phyloP scores from a whole-genome alignment of 1,284 basidiomycete species.

The Sanghuangporus sanghuang region DNA sequence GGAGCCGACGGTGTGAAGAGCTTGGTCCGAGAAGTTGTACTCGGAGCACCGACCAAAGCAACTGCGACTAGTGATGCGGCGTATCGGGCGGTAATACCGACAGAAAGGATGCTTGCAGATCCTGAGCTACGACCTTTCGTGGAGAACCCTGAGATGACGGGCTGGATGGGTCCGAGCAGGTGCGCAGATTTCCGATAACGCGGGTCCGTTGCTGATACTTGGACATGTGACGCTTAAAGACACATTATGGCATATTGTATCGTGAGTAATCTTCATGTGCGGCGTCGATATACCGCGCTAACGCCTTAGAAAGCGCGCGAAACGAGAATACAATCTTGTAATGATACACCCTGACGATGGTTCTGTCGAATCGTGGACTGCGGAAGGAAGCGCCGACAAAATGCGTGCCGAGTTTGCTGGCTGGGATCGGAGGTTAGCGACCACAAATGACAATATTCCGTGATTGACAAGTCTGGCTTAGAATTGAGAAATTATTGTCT shows the following conservation, averaged over 20 bases:
- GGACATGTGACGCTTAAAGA: neutral
- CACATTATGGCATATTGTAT: slow-evolving; percentile 12
- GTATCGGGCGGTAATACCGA: slow-evolving; percentile 44
- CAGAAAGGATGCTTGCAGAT: slow-evolving; percentile 40
- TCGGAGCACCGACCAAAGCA: slow-evolving; percentile 23
- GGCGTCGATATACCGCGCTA: neutral
- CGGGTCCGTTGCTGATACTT: neutral
- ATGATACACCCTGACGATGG: slow-evolving; percentile 29
- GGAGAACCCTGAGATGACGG: slow-evolving; percentile 28
- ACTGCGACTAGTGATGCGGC: slow-evolving; percentile 50
- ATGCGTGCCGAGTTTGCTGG: slow-evolving; percentile 26
- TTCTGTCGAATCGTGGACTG: slow-evolving; percentile 25
- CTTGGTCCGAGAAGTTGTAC: slow-evolving; percentile 42
- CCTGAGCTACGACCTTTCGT: slow-evolving; percentile 37
- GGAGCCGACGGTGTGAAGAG: slow-evolving; percentile 55
- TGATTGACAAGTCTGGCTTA: slow-evolving; percentile 10
- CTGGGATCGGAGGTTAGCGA: slow-evolving; percentile 32
- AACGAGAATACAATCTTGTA: slow-evolving; percentile 27
- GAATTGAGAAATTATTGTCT: slow-evolving; percentile 34
- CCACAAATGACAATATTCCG: neutral
- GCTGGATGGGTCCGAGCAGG: slow-evolving; percentile 28
- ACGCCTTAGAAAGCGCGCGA: slow-evolving; percentile 21
- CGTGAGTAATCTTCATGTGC: neutral
- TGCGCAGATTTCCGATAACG: neutral
- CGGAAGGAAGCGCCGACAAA: slow-evolving; percentile 28